Conservation (phyloP, 2,329 filamentous ascomycete species). For the Monosporascus ibericus region DNA sequence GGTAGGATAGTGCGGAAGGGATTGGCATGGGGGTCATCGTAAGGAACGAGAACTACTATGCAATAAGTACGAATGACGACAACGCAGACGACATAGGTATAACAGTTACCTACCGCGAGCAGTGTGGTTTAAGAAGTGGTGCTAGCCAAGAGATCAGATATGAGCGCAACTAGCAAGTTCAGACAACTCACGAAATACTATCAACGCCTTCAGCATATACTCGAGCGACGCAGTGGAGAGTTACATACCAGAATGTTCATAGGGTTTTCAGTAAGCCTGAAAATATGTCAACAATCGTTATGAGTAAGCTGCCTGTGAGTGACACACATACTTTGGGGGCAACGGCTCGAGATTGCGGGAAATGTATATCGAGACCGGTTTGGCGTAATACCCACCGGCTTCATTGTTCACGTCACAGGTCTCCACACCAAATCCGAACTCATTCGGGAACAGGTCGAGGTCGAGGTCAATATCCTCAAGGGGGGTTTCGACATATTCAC, state of each 20-base stretch:
- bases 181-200: constrained; percentile 41
- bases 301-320: not conserved
- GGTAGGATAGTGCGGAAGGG: constrained; percentile 45
- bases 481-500: constrained; percentile 18
- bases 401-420: constrained; percentile 47
- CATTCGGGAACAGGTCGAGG: constrained; percentile 29
- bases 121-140: constrained; percentile 72
- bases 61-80: constrained; percentile 35
- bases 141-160: constrained; percentile 23
- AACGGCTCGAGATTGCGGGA: constrained; percentile 42
- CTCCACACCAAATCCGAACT: constrained; percentile 42
- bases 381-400: constrained; percentile 62
- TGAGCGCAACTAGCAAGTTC: not conserved
- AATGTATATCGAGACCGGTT: constrained; percentile 57
- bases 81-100: constrained; percentile 51
- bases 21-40: constrained; percentile 47
- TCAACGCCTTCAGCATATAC: constrained; percentile 13
- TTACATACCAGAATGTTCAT: constrained; percentile 64
- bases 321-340: constrained; percentile 32
- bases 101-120: constrained; percentile 47
- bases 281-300: constrained; percentile 25
- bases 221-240: not conserved
- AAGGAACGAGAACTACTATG: constrained; percentile 40
- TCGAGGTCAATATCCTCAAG: constrained; percentile 23
- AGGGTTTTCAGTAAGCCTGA: constrained; percentile 59